A percentile compares a stretch with the other conserved stretches of the same genome.
phyloP scores from a whole-genome alignment of 768 basidiomycete genomes.

The Macrolepiota dolichaula region DNA sequence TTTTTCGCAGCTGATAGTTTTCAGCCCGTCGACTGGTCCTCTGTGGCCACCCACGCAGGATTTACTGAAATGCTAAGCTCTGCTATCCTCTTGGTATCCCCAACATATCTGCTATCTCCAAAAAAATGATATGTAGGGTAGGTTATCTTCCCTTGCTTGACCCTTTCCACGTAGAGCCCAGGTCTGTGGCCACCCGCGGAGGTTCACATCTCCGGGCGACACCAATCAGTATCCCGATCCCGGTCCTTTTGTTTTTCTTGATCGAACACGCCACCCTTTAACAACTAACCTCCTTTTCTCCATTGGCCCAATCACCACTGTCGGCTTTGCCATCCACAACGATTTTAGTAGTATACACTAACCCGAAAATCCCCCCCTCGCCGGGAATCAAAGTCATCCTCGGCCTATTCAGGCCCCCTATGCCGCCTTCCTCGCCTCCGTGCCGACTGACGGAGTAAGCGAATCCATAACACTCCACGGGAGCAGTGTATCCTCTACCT shows the following conservation, averaged over 20 bases:
- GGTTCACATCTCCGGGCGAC: not conserved
- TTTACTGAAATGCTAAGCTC: not conserved
- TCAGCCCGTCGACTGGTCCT: slow-evolving; percentile 35
- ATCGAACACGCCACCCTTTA: not conserved
- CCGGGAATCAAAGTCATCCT: slow-evolving; percentile 10
- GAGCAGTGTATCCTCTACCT: no score
- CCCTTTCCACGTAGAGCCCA: not conserved
- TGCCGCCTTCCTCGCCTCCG: slow-evolving; percentile 28
- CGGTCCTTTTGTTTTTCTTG: not conserved
- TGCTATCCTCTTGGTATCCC: not conserved
- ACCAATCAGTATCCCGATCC: not conserved
- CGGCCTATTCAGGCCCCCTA: slow-evolving; percentile 14
- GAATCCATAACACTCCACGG: slow-evolving; percentile 30
- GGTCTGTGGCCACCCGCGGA: not conserved
- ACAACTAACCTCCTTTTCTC: not conserved
- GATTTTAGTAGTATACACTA: no score
- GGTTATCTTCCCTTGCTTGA: slow-evolving; percentile 10
- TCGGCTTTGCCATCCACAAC: slow-evolving; percentile 3
- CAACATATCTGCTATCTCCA: not conserved
- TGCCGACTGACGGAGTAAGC: slow-evolving; percentile 22
- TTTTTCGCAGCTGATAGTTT: slow-evolving; percentile 21
- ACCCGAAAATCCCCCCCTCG: slow-evolving; percentile 23
- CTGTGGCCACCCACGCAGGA: slow-evolving; percentile 26
- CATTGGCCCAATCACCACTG: not conserved
- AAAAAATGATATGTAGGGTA: slow-evolving; percentile 29